Conservation (phyloP, 306 rosid genomes). For the Citrullus colocynthis region DNA sequence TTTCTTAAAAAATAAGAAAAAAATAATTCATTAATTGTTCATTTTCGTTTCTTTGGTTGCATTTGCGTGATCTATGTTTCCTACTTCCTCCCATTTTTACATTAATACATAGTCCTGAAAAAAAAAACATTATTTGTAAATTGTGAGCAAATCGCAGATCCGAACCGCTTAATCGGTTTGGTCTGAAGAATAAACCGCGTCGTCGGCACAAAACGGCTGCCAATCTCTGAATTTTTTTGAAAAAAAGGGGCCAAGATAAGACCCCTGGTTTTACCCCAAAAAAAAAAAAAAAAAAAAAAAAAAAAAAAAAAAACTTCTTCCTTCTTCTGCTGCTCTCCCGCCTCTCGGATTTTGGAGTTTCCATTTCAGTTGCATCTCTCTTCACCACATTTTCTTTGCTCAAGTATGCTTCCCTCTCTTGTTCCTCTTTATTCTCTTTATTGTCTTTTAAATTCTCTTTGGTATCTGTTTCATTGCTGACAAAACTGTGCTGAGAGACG, state of each 20-base stretch:
- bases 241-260: constrained; percentile 10
- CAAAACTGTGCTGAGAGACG: not conserved
- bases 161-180: not conserved
- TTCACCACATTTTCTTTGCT: not conserved
- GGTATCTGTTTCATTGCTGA: constrained; percentile 1
- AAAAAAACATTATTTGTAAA: no score
- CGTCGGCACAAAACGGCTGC: not conserved
- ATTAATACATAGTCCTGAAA: no score
- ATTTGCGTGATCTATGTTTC: no score
- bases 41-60: no score
- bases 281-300: not conserved
- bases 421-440: not conserved
- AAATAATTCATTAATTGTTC: no score
- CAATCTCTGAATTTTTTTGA: not conserved
- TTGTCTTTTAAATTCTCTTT: not conserved
- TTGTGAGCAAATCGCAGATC: not conserved
- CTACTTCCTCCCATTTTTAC: no score
- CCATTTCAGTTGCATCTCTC: constrained; percentile 2
- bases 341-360: constrained; percentile 17
- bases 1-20: no score
- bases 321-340: constrained; percentile 8
- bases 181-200: not conserved
- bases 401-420: constrained; percentile 20
- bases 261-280: not conserved
- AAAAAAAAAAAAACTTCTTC: no score